Evolutionary conservation across 306 rosid genomes (phyloP), one percentile per base, ranked within the genome.

Genomic region (Cicer chorassanicum): DNA sequence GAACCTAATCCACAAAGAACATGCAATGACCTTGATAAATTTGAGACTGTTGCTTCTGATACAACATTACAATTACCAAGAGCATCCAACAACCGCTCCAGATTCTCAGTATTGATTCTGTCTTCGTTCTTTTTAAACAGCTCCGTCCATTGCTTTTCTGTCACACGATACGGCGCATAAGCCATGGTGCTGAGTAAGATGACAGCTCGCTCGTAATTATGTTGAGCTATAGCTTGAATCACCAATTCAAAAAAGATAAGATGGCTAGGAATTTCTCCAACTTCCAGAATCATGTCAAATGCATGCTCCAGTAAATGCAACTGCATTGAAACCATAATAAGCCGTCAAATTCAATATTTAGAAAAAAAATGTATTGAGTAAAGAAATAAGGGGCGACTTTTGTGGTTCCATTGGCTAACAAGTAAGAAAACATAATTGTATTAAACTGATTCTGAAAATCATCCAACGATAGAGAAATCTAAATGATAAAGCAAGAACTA

Each of bases 281-380:
- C 90, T 78, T 90, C 97, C 82, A 94, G 82, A 77, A 84, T 80
- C 48, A 73, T 60, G 68, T 94, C 91, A 80, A 91, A 91, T 63
- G 96, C 97, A 82, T 94, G 97, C 88, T 88, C 96, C 73, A 94
- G 87, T 15, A 94, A 83, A 82, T 85, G 84, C 75, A 86, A 79
- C 98, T 91, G 90, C 88, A 86, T 65, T n/a, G 76, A 69, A 76
- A 82, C 64, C 81, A 74, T 74, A 63, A 61, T 12, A 68, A 9
- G 49, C 66, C 69, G 70, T 84, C 67, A 76, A 61, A 73, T 44
- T 73, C 72, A 75, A 66, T 16, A 56, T 65, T 44, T 43, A 57
- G 72, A 34, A 66, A 61, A 71, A 45, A 70, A 6, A 49, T 14
- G 41, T 10, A 78, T 1, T 36, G 11, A 42, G 61, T 21, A 54